phyloP scores from a whole-genome alignment of 768 basidiomycete species.

The Leccinellum albellum region DNA sequence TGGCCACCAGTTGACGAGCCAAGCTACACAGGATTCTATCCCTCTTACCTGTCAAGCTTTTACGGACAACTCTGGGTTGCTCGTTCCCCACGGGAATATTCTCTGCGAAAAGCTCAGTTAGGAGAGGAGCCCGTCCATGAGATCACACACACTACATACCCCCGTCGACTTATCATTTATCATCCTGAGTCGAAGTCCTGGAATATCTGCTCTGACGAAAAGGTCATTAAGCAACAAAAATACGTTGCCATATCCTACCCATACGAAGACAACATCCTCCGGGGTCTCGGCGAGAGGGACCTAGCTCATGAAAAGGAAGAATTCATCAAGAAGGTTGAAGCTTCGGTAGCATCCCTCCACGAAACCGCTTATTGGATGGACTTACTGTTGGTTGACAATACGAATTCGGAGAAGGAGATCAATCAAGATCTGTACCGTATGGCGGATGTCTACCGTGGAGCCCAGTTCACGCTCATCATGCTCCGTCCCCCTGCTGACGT shows the following conservation, averaged over 20 bases:
- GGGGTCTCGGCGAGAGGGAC: background rate
- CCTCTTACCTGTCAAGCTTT: slow-evolving; percentile 17
- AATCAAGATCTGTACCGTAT: too few relatives aligned
- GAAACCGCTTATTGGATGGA: slow-evolving; percentile 24
- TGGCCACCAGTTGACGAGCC: slow-evolving; percentile 12
- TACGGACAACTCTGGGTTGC: slow-evolving; percentile 24
- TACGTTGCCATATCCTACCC: slow-evolving; percentile 21
- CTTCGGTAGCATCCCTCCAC: slow-evolving; percentile 1
- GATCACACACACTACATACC: too few relatives aligned
- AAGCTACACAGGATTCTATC: slow-evolving; percentile 5
- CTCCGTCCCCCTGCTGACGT: too few relatives aligned
- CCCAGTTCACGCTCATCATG: too few relatives aligned
- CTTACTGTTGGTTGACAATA: slow-evolving; percentile 1
- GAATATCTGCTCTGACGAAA: background rate
- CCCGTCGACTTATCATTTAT: slow-evolving; percentile 17
- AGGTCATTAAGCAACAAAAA: slow-evolving; percentile 6
- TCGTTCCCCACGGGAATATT: slow-evolving; percentile 20
- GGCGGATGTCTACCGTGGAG: too few relatives aligned
- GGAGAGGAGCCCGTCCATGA: slow-evolving; percentile 2
- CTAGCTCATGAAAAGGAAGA: background rate
- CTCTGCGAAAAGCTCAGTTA: slow-evolving; percentile 7
- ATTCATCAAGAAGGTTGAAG: slow-evolving; percentile 8
- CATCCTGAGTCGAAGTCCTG: slow-evolving; percentile 1
- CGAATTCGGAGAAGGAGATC: too few relatives aligned
- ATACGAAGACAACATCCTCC: slow-evolving; percentile 7